phyloP scores from a whole-genome alignment of 2,329 filamentous ascomycete genomes.

The Colletotrichum caudatum region DNA sequence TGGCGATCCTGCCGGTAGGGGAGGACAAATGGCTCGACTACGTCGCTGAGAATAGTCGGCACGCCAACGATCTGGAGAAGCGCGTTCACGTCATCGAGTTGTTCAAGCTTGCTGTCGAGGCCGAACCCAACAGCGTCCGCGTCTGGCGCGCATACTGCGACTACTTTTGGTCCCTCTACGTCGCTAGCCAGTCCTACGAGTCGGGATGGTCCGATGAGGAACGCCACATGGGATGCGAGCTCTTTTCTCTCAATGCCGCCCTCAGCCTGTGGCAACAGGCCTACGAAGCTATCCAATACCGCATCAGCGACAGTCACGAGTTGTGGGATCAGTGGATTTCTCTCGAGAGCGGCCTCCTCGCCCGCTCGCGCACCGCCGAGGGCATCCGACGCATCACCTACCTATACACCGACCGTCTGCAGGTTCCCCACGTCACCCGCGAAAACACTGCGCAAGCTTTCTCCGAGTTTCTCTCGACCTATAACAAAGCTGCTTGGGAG shows the following conservation, averaged over 20 bases:
- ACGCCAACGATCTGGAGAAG: slow-evolving; percentile 72
- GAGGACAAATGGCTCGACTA: slow-evolving; percentile 84
- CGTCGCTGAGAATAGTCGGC: slow-evolving; percentile 76
- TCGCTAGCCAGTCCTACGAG: slow-evolving; percentile 69
- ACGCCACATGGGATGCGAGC: slow-evolving; percentile 73
- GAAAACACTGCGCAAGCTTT: slow-evolving; percentile 80
- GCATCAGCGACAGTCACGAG: slow-evolving; percentile 80
- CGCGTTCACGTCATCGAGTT: slow-evolving; percentile 78
- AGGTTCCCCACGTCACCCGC: slow-evolving; percentile 80
- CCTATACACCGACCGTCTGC: slow-evolving; percentile 77
- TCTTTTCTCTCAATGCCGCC: slow-evolving; percentile 77
- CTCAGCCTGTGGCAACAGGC: slow-evolving; percentile 79
- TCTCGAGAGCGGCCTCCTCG: slow-evolving; percentile 76
- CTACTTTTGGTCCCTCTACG: slow-evolving; percentile 79
- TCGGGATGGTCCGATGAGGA: slow-evolving; percentile 75
- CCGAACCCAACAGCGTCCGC: slow-evolving; percentile 79
- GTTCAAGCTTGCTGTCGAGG: slow-evolving; percentile 75
- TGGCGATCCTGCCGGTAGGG: slow-evolving; percentile 70
- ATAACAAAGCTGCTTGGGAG: slow-evolving; percentile 79
- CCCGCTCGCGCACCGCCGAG: slow-evolving; percentile 64
- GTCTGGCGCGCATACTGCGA: slow-evolving; percentile 85
- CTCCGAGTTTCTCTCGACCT: slow-evolving; percentile 79
- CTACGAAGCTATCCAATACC: slow-evolving; percentile 78
- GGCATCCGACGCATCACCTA: slow-evolving; percentile 74
- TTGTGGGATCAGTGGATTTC: slow-evolving; percentile 85